Percentiles rank a stretch among this genome's conserved stretches.
Evolutionary conservation across 257 asterid genomes (phyloP).

Genomic region (Thymus mandschuricus): DNA sequence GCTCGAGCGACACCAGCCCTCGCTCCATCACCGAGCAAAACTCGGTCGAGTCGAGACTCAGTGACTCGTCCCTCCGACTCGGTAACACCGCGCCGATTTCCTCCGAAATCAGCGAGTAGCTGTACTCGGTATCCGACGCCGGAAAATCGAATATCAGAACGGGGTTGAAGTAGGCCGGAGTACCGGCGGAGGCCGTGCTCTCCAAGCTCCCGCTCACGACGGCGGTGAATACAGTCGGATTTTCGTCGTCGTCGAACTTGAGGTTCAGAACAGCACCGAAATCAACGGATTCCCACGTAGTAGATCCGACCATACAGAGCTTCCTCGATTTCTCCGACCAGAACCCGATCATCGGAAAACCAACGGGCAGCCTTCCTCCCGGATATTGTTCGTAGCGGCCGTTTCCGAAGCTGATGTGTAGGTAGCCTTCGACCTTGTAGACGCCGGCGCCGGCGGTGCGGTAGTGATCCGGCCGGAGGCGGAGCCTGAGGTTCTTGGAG

Average conservation of each 20-base stretch:
- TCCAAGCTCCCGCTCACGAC: conserved; percentile 49
- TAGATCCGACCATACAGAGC: conserved; percentile 63
- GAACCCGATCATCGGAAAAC: conserved; percentile 50
- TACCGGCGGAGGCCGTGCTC: conserved; percentile 36
- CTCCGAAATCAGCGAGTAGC: conserved; percentile 40
- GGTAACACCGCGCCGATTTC: background rate
- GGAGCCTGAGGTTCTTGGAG: conserved; percentile 28
- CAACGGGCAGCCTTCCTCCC: no score
- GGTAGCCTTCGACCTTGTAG: conserved; percentile 45
- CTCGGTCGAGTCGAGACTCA: conserved; percentile 27
- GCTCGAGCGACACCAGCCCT: conserved; percentile 23
- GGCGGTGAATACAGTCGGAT: conserved; percentile 42
- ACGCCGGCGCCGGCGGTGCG: conserved; percentile 38
- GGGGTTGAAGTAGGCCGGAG: conserved; percentile 47
- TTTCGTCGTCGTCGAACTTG: conserved; percentile 19
- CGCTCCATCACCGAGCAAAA: conserved; percentile 35
- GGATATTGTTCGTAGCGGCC: no score
- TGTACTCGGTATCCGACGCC: conserved; percentile 27
- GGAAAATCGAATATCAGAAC: conserved; percentile 47
- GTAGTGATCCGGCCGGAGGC: conserved; percentile 19
- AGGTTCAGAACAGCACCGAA: conserved; percentile 50
- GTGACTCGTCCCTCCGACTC: conserved; percentile 26
- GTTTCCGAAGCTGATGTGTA: background rate
- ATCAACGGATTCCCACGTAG: conserved; percentile 23
- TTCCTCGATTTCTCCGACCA: conserved; percentile 57